Conservation (phyloP, 2,329 filamentous ascomycete species). For the Pseudogymnoascus sp. region DNA sequence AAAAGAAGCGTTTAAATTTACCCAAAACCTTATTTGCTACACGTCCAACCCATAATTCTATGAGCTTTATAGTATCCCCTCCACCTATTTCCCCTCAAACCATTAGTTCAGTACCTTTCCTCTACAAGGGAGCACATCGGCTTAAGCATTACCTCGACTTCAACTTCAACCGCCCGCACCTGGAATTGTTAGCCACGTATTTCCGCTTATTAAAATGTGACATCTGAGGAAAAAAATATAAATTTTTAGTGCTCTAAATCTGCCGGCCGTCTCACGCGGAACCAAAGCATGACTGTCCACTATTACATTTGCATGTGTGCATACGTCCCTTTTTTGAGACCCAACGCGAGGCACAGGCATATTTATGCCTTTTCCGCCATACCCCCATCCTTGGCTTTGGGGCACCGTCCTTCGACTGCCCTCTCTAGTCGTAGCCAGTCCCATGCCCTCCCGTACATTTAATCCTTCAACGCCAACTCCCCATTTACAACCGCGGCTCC, state of each 20-base stretch:
- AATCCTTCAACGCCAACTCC: conserved; percentile 11
- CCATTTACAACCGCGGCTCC: conserved; percentile 8
- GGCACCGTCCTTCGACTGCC: not conserved
- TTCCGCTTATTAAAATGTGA: not conserved
- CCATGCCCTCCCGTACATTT: conserved; percentile 17
- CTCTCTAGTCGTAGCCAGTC: not conserved
- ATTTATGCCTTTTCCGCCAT: not conserved
- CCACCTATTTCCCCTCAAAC: too few relatives aligned
- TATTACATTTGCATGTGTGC: not conserved
- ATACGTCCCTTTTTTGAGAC: not conserved
- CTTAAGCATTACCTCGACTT: not conserved
- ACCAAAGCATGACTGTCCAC: not conserved
- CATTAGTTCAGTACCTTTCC: too few relatives aligned
- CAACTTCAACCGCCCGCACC: not conserved
- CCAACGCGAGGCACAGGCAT: not conserved
- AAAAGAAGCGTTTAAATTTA: too few relatives aligned
- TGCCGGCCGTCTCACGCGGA: not conserved
- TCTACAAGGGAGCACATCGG: too few relatives aligned
- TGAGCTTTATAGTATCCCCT: too few relatives aligned
- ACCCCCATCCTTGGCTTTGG: not conserved
- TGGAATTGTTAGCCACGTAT: not conserved
- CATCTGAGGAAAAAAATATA: not conserved
- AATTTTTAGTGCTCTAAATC: not conserved
- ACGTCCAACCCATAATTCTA: too few relatives aligned
- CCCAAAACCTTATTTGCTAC: too few relatives aligned